A percentile compares a stretch with the other conserved stretches of the same genome.
Evolutionary conservation across 1,284 basidiomycete genomes (phyloP).

Genomic region (Meripilus lineatus): DNA sequence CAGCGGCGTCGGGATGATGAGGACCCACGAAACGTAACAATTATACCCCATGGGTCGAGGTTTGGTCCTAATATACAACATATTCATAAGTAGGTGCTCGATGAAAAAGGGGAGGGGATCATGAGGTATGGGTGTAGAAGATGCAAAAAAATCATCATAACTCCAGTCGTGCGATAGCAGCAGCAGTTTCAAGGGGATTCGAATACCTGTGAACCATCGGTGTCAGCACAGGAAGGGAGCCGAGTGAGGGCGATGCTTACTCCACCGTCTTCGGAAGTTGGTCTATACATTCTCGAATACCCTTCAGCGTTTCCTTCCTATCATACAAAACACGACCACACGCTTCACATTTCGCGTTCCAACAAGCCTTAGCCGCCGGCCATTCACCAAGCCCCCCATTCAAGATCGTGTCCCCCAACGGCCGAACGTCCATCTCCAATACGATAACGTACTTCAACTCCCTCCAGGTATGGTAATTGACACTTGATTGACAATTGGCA

Average conservation of each 20-base stretch:
- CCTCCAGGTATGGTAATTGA: constrained; percentile 59
- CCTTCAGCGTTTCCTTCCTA: constrained; percentile 45
- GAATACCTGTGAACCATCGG: no score
- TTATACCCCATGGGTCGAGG: no score
- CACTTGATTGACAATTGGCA: constrained; percentile 39
- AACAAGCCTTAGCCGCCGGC: constrained; percentile 53
- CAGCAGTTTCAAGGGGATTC: no score
- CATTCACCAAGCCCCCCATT: constrained; percentile 45
- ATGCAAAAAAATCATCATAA: no score
- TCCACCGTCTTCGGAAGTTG: constrained; percentile 39
- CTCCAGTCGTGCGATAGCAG: no score
- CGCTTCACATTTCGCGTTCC: constrained; percentile 48
- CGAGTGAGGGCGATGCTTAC: constrained; percentile 14
- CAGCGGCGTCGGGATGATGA: no score
- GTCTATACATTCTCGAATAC: constrained; percentile 49
- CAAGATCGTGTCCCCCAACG: constrained; percentile 52
- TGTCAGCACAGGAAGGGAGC: background rate
- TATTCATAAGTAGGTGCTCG: no score
- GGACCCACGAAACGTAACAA: no score
- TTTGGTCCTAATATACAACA: no score
- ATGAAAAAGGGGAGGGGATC: no score
- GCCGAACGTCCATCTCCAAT: constrained; percentile 51
- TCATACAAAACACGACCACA: constrained; percentile 54
- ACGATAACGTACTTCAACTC: constrained; percentile 53
- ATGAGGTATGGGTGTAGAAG: no score